A percentile compares a stretch with the other conserved stretches of the same genome.
phyloP scores from a whole-genome alignment of 1,284 basidiomycete genomes.

The Naganishia sp. region DNA sequence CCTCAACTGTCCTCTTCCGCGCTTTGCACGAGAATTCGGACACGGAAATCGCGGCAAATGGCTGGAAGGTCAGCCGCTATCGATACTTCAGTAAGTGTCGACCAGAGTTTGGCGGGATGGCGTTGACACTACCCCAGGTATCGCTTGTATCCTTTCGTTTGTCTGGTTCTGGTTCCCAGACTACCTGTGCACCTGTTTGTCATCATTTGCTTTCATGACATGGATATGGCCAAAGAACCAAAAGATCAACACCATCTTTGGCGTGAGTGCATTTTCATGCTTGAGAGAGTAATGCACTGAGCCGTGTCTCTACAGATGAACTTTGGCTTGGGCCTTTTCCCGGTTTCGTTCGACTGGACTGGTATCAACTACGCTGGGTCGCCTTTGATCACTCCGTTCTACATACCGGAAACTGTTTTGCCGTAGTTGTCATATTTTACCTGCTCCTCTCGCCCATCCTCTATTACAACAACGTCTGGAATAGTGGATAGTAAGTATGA shows the following conservation, averaged over 20 bases:
- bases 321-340: conserved; percentile 54
- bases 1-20: conserved; percentile 52
- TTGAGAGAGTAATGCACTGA: conserved; percentile 47
- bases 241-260: conserved; percentile 28
- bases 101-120: too few relatives aligned
- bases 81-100: conserved; percentile 45
- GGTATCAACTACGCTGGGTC: conserved; percentile 56
- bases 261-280: conserved; percentile 37
- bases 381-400: conserved; percentile 57
- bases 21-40: conserved; percentile 58
- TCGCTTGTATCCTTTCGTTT: conserved; percentile 35
- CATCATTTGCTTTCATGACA: conserved; percentile 53
- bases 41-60: conserved; percentile 54
- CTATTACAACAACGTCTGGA: conserved; percentile 56
- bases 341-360: conserved; percentile 58
- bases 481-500: conserved; percentile 39
- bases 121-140: background rate
- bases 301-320: conserved; percentile 50
- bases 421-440: conserved; percentile 54
- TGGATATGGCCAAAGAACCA: conserved; percentile 51
- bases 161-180: conserved; percentile 54
- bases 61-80: conserved; percentile 50
- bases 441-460: conserved; percentile 56
- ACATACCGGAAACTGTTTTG: conserved; percentile 58
- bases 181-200: conserved; percentile 46